Base-by-base conservation (phyloP, 768 basidiomycete species). In the Kwoniella shandongensis region DNA sequence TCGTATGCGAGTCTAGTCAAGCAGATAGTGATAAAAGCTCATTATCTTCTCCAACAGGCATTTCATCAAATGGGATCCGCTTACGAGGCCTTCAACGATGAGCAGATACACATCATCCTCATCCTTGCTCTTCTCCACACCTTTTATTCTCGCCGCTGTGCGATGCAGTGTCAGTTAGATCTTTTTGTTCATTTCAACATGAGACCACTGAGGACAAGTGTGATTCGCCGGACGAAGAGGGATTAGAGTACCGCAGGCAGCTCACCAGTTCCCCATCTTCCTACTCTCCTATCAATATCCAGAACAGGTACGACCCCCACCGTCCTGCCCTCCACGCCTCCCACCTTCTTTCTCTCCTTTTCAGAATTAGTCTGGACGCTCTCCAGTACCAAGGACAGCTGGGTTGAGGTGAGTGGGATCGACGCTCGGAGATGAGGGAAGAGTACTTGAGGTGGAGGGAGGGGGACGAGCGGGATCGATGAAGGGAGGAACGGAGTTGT, bases 351-450 rank as follows among this genome's bases (percentile, higher is more conserved):
- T 51, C 27, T 48, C 70, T 12, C 61, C 62, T 25, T 88, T 83
- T 2, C 45, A 0, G 86, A 83, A 45, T 86, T 83, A 36, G 87
- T 84, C 42, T 88, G 82, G 62, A 88, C 81, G 0, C 83, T 77
- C 35, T 88, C 79, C 6, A 93, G 77, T 6, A 81, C 82, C 61
- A 87, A 83, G 20, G 86, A 88, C 32, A 86, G 80, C 22, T 81
- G 67, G 1, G 54, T 62, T 18, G 80, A 80, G 17, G 83, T 79
- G 20, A 93, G 81, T 0, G 87, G 84, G 57, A 91, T 76, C 0
- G 87, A 85, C 41, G 88, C 79, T 13, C 85, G 79, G 0, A 86
- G 83, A 7, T 83, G 84, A 0, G 91, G 91, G 12, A 90, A 82
- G 35, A 92, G 83, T 55, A 92, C 78, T 42, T 84, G 78, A 0